phyloP scores from a whole-genome alignment of 1,284 basidiomycete genomes.

The Mycena citricolor region DNA sequence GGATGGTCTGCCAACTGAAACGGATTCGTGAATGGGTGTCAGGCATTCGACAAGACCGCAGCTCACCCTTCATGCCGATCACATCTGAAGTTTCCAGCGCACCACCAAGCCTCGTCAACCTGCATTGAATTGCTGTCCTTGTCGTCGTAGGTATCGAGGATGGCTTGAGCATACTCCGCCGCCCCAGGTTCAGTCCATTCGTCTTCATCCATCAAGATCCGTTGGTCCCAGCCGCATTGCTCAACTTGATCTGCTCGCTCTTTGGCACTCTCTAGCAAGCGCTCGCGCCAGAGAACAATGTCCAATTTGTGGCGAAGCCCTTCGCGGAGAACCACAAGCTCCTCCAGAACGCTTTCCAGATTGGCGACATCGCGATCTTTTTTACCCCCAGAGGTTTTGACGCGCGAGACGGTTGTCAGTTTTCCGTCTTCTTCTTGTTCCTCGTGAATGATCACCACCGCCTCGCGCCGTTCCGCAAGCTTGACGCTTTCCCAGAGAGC shows the following conservation, averaged over 20 bases:
- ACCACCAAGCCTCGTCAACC: slow-evolving; percentile 68
- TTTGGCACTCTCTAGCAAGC: slow-evolving; percentile 61
- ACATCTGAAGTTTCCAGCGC: slow-evolving; percentile 69
- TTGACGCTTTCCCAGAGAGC: slow-evolving; percentile 72
- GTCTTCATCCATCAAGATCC: slow-evolving; percentile 76
- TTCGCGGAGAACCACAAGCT: slow-evolving; percentile 58
- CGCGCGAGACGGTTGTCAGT: slow-evolving; percentile 22
- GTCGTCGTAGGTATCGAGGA: slow-evolving; percentile 68
- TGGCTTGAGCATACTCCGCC: too few species aligned
- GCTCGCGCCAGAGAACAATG: slow-evolving; percentile 63
- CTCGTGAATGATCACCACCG: slow-evolving; percentile 50
- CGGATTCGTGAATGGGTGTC: slow-evolving; percentile 8
- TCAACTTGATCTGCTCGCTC: slow-evolving; percentile 57
- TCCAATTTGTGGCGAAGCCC: slow-evolving; percentile 66
- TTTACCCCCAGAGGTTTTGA: slow-evolving; percentile 38
- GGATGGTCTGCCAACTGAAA: slow-evolving; percentile 75
- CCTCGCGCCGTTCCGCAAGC: slow-evolving; percentile 64
- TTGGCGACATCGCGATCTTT: slow-evolving; percentile 52
- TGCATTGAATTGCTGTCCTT: slow-evolving; percentile 31
- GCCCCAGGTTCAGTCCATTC: slow-evolving; percentile 68
- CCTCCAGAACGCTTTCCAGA: slow-evolving; percentile 51
- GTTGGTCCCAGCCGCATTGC: slow-evolving; percentile 82
- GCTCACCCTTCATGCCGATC: slow-evolving; percentile 74
- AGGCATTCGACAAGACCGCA: slow-evolving; percentile 7
- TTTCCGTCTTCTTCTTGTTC: slow-evolving; percentile 31